Percentiles rank a stretch among this genome's conserved stretches.
These are phyloP conservation scores for Violaceomyces palustris DNA, from an alignment of 1,284 basidiomycete genomes.

Conservation along the genomic window DNA sequence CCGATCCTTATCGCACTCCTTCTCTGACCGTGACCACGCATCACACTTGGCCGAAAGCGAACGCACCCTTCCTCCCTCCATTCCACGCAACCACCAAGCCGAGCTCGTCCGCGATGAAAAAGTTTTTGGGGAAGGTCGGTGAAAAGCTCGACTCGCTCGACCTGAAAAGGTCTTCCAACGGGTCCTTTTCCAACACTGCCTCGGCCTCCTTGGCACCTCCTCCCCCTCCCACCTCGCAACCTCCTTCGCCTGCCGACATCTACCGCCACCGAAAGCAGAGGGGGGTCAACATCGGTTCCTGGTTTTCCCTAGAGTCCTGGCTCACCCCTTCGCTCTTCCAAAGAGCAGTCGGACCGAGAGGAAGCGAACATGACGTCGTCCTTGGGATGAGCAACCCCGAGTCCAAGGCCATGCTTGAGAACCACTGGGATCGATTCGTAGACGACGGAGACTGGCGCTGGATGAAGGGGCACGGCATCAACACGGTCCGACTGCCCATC, in stretches of 20 bases:
- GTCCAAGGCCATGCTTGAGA: constrained; percentile 65
- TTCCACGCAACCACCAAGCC: too few relatives aligned
- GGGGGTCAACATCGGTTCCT: constrained; percentile 72
- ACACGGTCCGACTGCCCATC: constrained; percentile 77
- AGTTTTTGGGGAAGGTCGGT: too few relatives aligned
- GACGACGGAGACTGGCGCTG: constrained; percentile 57
- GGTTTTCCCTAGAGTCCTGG: constrained; percentile 50
- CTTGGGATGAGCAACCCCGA: constrained; percentile 56
- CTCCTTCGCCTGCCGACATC: constrained; percentile 52
- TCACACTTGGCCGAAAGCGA: too few relatives aligned
- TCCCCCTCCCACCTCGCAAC: too few relatives aligned
- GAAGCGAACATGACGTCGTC: constrained; percentile 63
- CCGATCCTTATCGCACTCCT: too few relatives aligned
- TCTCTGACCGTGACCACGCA: too few relatives aligned
- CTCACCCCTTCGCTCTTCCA: constrained; percentile 50
- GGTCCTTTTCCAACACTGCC: too few relatives aligned
- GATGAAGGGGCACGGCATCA: constrained; percentile 70
- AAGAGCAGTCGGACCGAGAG: constrained; percentile 31
- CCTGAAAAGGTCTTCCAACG: too few relatives aligned
- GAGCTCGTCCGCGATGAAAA: too few relatives aligned
- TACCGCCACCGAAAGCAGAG: constrained; percentile 70
- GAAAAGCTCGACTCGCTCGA: too few relatives aligned
- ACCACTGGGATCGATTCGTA: constrained; percentile 67
- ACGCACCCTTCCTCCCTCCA: too few relatives aligned
- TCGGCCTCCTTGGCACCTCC: too few relatives aligned